These are phyloP conservation scores for Dactylellina parvicollis DNA, from an alignment of 2,329 filamentous ascomycete species.

Conservation along the genomic window DNA sequence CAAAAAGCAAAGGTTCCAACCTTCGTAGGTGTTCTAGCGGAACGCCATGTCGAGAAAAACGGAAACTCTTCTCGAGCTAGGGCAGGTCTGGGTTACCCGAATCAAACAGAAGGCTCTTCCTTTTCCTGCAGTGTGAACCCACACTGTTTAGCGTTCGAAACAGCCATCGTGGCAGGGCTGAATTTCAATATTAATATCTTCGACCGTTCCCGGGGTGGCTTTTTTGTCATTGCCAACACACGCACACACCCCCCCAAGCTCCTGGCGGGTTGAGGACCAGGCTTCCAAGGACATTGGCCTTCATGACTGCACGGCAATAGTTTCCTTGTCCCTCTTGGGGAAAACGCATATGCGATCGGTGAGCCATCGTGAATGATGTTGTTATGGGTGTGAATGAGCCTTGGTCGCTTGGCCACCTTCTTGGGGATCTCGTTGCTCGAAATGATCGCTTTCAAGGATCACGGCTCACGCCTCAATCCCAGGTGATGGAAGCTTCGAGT, in stretches of 20 bases:
- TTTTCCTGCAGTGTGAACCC: slow-evolving; percentile 9
- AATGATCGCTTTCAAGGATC: slow-evolving; percentile 20
- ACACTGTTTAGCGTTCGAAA: slow-evolving; percentile 16
- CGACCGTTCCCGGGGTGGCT: slow-evolving; percentile 18
- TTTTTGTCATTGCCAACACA: slow-evolving; percentile 37
- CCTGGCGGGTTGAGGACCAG: background rate
- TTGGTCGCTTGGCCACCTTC: background rate
- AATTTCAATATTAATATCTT: slow-evolving; percentile 33
- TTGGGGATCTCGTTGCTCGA: background rate
- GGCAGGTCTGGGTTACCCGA: slow-evolving; percentile 50
- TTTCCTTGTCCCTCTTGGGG: slow-evolving; percentile 6
- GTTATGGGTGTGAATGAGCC: slow-evolving; percentile 10
- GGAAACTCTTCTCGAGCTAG: slow-evolving; percentile 52
- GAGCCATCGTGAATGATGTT: background rate
- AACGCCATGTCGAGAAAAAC: slow-evolving; percentile 8
- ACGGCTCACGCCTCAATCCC: slow-evolving; percentile 6
- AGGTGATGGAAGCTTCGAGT: slow-evolving; percentile 7
- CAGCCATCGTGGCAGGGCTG: slow-evolving; percentile 49
- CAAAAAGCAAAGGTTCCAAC: slow-evolving; percentile 46
- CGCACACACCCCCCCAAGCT: slow-evolving; percentile 14
- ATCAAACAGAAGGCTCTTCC: slow-evolving; percentile 8
- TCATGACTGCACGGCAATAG: slow-evolving; percentile 11
- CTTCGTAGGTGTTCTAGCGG: too few relatives aligned
- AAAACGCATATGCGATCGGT: slow-evolving; percentile 31
- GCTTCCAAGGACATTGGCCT: background rate